A percentile compares a stretch with the other conserved stretches of the same genome.
phyloP scores from a whole-genome alignment of 2,329 filamentous ascomycete genomes.

The Claviceps africana region DNA sequence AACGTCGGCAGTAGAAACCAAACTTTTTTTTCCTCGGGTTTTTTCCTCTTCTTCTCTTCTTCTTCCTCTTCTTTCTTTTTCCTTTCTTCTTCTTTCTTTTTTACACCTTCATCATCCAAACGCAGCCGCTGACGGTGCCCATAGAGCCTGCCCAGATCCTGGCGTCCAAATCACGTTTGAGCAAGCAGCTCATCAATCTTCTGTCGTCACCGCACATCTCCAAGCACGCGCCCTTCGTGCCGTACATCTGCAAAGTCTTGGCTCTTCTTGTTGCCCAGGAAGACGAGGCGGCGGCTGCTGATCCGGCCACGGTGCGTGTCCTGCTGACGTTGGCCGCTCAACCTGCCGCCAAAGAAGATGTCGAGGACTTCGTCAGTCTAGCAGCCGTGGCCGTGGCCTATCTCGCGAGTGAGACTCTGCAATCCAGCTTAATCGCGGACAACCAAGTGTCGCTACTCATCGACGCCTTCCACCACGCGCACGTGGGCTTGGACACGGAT shows the following conservation, averaged over 20 bases:
- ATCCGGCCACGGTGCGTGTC: conserved; percentile 30
- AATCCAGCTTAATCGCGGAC: conserved; percentile 30
- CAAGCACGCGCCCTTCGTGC: conserved; percentile 29
- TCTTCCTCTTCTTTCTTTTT: no score
- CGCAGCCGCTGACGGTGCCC: neutral
- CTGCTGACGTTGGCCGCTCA: conserved; percentile 36
- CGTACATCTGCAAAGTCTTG: conserved; percentile 43
- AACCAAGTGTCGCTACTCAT: conserved; percentile 30
- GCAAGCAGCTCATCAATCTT: conserved; percentile 32
- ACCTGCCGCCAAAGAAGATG: conserved; percentile 26
- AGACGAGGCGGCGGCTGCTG: conserved; percentile 29
- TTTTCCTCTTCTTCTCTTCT: no score
- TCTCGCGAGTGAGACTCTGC: conserved; percentile 38
- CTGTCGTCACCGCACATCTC: conserved; percentile 31
- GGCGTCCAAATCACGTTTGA: conserved; percentile 38
- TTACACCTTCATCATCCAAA: neutral
- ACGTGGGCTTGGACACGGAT: conserved; percentile 25
- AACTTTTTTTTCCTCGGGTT: no score
- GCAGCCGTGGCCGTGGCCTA: conserved; percentile 40
- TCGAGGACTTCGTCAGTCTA: conserved; percentile 40
- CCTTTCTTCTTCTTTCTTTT: neutral
- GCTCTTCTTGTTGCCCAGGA: conserved; percentile 39
- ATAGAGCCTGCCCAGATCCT: conserved; percentile 43
- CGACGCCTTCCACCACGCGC: conserved; percentile 32
- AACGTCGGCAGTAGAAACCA: neutral